Evolutionary conservation across 208 protist genomes (phyloP), one percentile per base, ranked within the genome.

Genomic region (Trypanosomatidae sp.): DNA sequence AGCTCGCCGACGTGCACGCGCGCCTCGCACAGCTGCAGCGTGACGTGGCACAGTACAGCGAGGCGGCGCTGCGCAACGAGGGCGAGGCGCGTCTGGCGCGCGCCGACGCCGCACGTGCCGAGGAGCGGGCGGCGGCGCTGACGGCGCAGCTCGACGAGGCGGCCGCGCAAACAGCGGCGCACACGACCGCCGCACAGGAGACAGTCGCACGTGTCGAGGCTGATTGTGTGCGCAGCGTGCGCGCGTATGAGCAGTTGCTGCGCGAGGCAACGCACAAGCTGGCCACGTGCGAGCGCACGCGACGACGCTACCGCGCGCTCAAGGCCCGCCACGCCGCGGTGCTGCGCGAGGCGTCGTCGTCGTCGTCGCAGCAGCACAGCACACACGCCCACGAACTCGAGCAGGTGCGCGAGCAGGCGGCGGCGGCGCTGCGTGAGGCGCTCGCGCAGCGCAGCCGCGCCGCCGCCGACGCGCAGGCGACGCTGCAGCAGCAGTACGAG

Each of bases 281-380:
- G 53, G 48, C 53, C 7, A 46, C 54, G 26, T 58, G 84, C 15
- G 78, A 89, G 56, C 68, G 74, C 52, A 44, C 63, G 18, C 64
- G 79, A 50, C 67, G 73, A 33, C 77, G 73, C 59, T 88, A 92
- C 65, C 74, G 66, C 43, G 25, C 58, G 13, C 58, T 89, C 43
- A 87, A 86, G 49, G 68, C 84, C 22, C 18, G 60, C 4, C 38
- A 74, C 30, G 35, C 24, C n/a, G n/a, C n/a, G 0, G 30, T 32
- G 19, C 18, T 71, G 6, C 37, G 53, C 40, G 46, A 57, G 39
- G 71, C 64, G 44, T 57, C 62, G 23, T 45, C 64, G 46, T 30
- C 53, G 16, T 33, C 53, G 3, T 48, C 46, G 6, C 48, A 61
- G 10, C 19, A 44, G 0, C 30, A 43, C 18, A 35, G 33, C 21